Percentiles rank a stretch among this genome's conserved stretches.
Conservation (phyloP, 805 yeast genomes). For the Candida incommunis region DNA sequence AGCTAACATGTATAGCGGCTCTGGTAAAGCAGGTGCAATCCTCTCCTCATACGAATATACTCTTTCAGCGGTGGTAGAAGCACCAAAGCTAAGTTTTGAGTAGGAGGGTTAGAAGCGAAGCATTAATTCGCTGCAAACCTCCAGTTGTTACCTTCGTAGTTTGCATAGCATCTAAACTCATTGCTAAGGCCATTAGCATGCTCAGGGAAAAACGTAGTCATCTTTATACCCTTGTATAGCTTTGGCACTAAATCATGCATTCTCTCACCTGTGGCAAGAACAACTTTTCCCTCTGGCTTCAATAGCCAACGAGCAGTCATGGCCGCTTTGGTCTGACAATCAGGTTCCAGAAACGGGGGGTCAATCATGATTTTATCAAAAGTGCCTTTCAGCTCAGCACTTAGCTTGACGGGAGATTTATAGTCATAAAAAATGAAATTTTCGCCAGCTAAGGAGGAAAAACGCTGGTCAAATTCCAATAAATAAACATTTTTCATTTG, state of each 20-base stretch:
- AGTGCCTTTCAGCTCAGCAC: slow-evolving; percentile 39
- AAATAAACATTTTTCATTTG: slow-evolving; percentile 56
- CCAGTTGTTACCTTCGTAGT: slow-evolving; percentile 61
- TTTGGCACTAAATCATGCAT: slow-evolving; percentile 51
- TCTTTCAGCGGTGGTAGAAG: too few relatives aligned
- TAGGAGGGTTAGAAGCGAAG: too few relatives aligned
- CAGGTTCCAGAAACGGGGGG: slow-evolving; percentile 76
- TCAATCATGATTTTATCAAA: slow-evolving; percentile 67
- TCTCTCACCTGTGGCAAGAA: slow-evolving; percentile 69
- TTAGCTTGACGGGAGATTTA: slow-evolving; percentile 49
- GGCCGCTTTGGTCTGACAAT: slow-evolving; percentile 63
- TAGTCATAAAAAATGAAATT: slow-evolving; percentile 66
- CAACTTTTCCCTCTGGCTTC: slow-evolving; percentile 23
- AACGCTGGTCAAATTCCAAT: slow-evolving; percentile 68
- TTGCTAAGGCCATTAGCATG: slow-evolving; percentile 79
- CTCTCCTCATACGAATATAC: too few relatives aligned
- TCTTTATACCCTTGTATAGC: slow-evolving; percentile 47
- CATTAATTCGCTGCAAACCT: too few relatives aligned
- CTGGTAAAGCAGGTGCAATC: too few relatives aligned
- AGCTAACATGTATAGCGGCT: too few relatives aligned
- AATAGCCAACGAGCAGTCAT: slow-evolving; percentile 49
- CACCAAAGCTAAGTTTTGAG: too few relatives aligned
- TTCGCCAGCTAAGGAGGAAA: slow-evolving; percentile 54
- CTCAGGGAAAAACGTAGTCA: slow-evolving; percentile 61
- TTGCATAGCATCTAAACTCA: slow-evolving; percentile 77